A percentile compares a stretch with the other conserved stretches of the same genome.
Evolutionary conservation across 2,329 filamentous ascomycete species (phyloP).

Genomic region (Acephala macrosclerotiorum): DNA sequence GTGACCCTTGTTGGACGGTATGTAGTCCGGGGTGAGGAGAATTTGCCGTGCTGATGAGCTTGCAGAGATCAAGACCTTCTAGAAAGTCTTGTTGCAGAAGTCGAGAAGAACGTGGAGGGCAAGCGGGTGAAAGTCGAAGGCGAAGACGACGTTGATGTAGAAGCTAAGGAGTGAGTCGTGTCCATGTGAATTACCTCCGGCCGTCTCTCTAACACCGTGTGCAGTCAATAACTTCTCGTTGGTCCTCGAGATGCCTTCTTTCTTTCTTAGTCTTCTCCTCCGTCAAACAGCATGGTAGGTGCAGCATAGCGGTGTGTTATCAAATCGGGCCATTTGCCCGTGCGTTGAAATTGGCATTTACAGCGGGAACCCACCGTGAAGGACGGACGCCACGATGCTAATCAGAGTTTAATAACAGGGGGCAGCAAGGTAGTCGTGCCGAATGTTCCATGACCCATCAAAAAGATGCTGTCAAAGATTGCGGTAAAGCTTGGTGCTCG

Average conservation of each 20-base stretch:
- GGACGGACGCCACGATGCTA: neutral
- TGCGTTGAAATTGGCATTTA: conserved; percentile 8
- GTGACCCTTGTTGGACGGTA: conserved; percentile 82
- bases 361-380: neutral
- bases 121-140: conserved; percentile 74
- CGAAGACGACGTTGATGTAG: conserved; percentile 62
- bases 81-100: conserved; percentile 80
- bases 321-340: conserved; percentile 4
- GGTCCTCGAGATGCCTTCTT: neutral
- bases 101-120: conserved; percentile 79
- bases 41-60: conserved; percentile 16
- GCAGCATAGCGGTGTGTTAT: conserved; percentile 12
- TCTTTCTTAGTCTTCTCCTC: neutral
- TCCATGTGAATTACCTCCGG: neutral
- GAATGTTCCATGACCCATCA: conserved; percentile 8
- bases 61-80: conserved; percentile 74
- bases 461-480: conserved; percentile 2
- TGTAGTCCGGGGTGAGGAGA: conserved; percentile 31
- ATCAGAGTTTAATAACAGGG: conserved; percentile 5
- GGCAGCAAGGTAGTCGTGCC: conserved; percentile 1
- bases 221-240: conserved; percentile 17
- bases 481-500: neutral
- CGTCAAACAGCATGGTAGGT: conserved; percentile 13
- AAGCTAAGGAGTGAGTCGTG: conserved; percentile 26
- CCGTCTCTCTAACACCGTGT: conserved; percentile 13